Percentiles rank a stretch among this genome's conserved stretches.
phyloP scores from a whole-genome alignment of 202 grass and related monocot species.

The Hordeum pubiflorum region DNA sequence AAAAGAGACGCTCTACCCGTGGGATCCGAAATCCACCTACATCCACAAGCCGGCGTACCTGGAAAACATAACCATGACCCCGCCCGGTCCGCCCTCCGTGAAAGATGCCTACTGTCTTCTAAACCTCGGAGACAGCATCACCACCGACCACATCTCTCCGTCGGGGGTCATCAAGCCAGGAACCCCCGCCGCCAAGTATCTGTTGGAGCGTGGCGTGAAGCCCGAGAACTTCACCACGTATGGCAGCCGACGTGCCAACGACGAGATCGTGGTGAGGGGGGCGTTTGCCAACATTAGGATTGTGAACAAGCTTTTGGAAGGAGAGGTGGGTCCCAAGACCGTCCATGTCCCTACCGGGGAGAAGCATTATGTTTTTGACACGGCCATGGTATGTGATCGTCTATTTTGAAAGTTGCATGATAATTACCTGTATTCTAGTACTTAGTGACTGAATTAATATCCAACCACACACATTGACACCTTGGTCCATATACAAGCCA shows the following conservation, averaged over 20 bases:
- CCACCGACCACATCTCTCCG: conserved; percentile 66
- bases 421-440: background rate
- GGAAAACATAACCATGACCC: conserved; percentile 46
- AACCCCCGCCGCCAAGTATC: conserved; percentile 60
- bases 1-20: conserved; percentile 34
- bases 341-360: conserved; percentile 55
- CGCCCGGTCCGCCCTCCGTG: conserved; percentile 27
- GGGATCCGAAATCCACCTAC: conserved; percentile 65
- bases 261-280: conserved; percentile 61
- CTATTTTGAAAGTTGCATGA: background rate
- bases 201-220: conserved; percentile 41
- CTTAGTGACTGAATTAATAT: background rate
- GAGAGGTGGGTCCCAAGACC: conserved; percentile 59
- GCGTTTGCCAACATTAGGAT: conserved; percentile 70
- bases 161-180: conserved; percentile 50
- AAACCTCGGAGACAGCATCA: conserved; percentile 55
- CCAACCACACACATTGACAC: background rate
- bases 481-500: background rate
- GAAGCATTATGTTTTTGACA: conserved; percentile 57
- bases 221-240: conserved; percentile 57
- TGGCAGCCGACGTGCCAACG: conserved; percentile 54
- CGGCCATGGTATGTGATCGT: conserved; percentile 43
- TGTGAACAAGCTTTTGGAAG: conserved; percentile 63
- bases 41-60: conserved; percentile 62
- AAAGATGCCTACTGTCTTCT: conserved; percentile 57